These are phyloP conservation scores for Coemansia sp. DNA, from an alignment of 192 early-diverging fungal species.

Conservation along the genomic window DNA sequence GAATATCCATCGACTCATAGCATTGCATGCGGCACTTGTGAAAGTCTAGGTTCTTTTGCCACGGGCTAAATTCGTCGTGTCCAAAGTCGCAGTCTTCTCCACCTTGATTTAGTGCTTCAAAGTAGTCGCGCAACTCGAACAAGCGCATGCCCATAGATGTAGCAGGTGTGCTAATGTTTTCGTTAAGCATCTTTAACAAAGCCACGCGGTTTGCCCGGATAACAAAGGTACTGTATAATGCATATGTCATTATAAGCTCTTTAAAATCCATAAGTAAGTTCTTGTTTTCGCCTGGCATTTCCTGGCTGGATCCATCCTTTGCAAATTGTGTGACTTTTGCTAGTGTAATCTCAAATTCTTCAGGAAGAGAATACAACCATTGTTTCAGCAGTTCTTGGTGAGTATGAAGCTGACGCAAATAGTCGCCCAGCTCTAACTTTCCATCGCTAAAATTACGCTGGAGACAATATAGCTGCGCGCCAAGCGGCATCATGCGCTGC, in stretches of 20 bases:
- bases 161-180: conserved; percentile 26
- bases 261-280: conserved; percentile 50
- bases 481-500: conserved; percentile 51
- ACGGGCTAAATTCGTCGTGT: conserved; percentile 17
- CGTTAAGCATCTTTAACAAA: conserved; percentile 37
- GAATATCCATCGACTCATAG: conserved; percentile 44
- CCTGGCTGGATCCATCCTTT: background rate
- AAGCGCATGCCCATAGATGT: conserved; percentile 46
- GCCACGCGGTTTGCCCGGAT: conserved; percentile 51
- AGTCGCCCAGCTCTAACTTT: conserved; percentile 20
- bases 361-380: conserved; percentile 50
- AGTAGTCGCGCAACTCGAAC: conserved; percentile 48
- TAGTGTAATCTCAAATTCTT: conserved; percentile 45
- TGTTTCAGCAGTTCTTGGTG: conserved; percentile 48
- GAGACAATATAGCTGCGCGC: conserved; percentile 35
- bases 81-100: conserved; percentile 13
- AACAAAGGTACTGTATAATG: conserved; percentile 42
- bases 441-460: conserved; percentile 32
- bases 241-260: conserved; percentile 51
- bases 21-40: conserved; percentile 45
- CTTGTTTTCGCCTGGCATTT: conserved; percentile 13
- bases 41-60: conserved; percentile 44
- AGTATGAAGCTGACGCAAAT: conserved; percentile 26
- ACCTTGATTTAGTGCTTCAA: conserved; percentile 26
- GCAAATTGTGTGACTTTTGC: conserved; percentile 33